phyloP scores from a whole-genome alignment of 371 early-diverging fungal species.

The Syncephalastrum sp. region DNA sequence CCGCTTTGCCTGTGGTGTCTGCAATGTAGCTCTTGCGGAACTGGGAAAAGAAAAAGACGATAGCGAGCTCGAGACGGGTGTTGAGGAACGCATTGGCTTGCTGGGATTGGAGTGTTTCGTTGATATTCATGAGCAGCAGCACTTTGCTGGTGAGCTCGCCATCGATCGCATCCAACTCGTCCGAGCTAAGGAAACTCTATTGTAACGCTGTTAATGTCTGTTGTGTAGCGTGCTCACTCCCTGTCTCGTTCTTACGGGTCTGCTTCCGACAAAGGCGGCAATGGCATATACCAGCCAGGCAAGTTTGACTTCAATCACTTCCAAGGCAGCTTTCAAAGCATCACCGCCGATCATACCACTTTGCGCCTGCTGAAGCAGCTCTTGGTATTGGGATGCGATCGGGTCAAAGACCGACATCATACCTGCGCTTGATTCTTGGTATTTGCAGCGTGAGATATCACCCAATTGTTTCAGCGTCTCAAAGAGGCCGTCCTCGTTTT shows the following conservation, averaged over 20 bases:
- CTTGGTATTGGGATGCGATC: slow-evolving; percentile 67
- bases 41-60: slow-evolving; percentile 74
- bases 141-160: slow-evolving; percentile 64
- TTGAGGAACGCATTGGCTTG: slow-evolving; percentile 43
- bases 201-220: not conserved
- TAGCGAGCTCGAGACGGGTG: slow-evolving; percentile 71
- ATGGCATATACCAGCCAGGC: slow-evolving; percentile 84
- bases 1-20: slow-evolving; percentile 37
- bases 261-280: slow-evolving; percentile 66
- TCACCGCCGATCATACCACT: slow-evolving; percentile 30
- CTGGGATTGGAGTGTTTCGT: slow-evolving; percentile 43
- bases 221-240: not conserved
- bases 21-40: slow-evolving; percentile 82
- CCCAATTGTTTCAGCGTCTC: slow-evolving; percentile 75
- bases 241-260: slow-evolving; percentile 48
- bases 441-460: slow-evolving; percentile 73
- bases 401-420: slow-evolving; percentile 63
- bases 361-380: slow-evolving; percentile 31
- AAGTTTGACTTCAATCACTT: slow-evolving; percentile 65
- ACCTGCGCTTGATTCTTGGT: slow-evolving; percentile 60
- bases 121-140: slow-evolving; percentile 56
- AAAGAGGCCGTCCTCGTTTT: slow-evolving; percentile 71
- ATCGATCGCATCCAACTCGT: slow-evolving; percentile 64
- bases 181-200: slow-evolving; percentile 62
- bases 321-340: slow-evolving; percentile 44